Base-by-base conservation (phyloP, 306 rosid genomes). In the Cucurbita pepo region DNA sequence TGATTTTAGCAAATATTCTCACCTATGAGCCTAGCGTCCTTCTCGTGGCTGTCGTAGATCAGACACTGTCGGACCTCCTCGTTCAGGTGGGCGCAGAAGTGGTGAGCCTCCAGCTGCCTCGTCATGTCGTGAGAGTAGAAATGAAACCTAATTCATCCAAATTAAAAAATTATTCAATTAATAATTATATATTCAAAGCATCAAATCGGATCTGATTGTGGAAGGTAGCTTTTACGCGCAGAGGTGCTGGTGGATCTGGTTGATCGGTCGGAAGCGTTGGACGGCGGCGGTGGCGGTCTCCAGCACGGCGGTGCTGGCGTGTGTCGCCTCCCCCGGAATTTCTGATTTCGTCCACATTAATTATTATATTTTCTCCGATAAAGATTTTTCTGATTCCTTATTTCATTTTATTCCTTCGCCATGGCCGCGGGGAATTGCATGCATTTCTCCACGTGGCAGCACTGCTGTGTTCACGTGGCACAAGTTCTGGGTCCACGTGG, bases 91-190 rank as follows among this genome's bases (percentile, higher is more conserved):
- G 81, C 80, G 44, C 96, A 92, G 62, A 9, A 92, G 77, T 92
- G 98, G 78, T 92, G 98, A 25, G 96, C 96, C 83, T 93, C 98
- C 75, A 90, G 87, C 76, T 88, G 96, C 58, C 90, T 75, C 0
- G 86, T 88, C 96, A 90, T 90, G 81, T 93, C 98, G 56, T 93
- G 10, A 0, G 81, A 73, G 77, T 93, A 93, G 70, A 88, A 87
- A 76, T 90, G 96, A 71, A 90, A 90, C 64, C 95, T 86, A 41
- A 48, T 4, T 3, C 25, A n/a, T 22, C 22, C 7, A 50, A 44
- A 41, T 7, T 6, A 7, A 6, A 40, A 41, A 41, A 7, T 7
- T 7, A 6, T 41, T 1, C 7, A 41, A 41, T 41, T 41, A 41
- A 41, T 0, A 41, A 41, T 41, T 41, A 41, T 7, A 6, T 7